A percentile compares a stretch with the other conserved stretches of the same genome.
Conservation (phyloP, 2,329 filamentous ascomycete genomes). For the Cladosporium austrohemisphaericum region DNA sequence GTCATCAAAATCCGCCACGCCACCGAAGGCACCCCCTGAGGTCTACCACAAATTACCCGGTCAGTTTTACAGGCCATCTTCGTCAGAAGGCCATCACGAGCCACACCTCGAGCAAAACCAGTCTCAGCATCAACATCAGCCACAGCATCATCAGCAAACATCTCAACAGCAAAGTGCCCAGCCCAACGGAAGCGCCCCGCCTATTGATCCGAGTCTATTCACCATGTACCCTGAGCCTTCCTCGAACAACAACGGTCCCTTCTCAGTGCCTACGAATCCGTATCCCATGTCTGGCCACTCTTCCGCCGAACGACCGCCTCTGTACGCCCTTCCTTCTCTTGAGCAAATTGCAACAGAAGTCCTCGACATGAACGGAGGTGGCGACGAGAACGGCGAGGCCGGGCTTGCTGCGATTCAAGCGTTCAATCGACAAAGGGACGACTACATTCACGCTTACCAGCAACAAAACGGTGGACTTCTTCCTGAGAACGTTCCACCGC, state of each 20-base stretch:
- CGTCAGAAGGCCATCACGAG: conserved; percentile 14
- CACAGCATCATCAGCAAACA: conserved; percentile 3
- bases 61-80: conserved; percentile 14
- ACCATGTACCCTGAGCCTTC: conserved; percentile 23
- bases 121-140: conserved; percentile 13
- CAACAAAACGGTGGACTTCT: conserved; percentile 18
- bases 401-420: conserved; percentile 15
- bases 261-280: conserved; percentile 3
- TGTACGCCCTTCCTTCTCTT: conserved; percentile 30
- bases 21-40: conserved; percentile 12
- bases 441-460: conserved; percentile 19
- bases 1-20: conserved; percentile 1
- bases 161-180: conserved; percentile 1
- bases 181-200: conserved; percentile 14
- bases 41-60: conserved; percentile 15
- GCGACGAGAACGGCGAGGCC: conserved; percentile 18
- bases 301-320: conserved; percentile 19
- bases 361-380: conserved; percentile 32
- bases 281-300: conserved; percentile 22
- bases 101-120: conserved; percentile 7
- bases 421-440: conserved; percentile 16
- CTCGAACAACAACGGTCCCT: conserved; percentile 6
- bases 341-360: conserved; percentile 37
- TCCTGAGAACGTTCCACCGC: conserved; percentile 14
- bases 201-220: conserved; percentile 26